Evolutionary conservation across 805 yeast species (phyloP).

Genomic region (Starmerella stellata): DNA sequence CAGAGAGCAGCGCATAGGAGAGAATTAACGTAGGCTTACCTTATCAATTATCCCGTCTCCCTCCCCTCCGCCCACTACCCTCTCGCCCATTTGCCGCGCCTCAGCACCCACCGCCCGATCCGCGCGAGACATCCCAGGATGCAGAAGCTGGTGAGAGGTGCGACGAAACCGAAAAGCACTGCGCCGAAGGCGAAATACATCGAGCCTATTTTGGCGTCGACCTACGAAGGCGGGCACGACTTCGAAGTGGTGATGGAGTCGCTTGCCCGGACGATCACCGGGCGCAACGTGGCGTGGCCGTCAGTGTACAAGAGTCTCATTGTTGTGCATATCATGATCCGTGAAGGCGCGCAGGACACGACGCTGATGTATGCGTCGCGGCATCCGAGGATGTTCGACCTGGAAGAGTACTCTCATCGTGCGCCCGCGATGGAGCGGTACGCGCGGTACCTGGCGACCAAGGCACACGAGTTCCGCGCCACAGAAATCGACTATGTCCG

Average conservation of each 20-base stretch:
- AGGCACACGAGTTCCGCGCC: conserved; percentile 51
- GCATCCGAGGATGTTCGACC: conserved; percentile 35
- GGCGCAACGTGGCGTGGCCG: conserved; percentile 59
- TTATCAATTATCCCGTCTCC: not conserved
- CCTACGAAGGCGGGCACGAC: conserved; percentile 40
- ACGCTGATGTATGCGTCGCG: conserved; percentile 42
- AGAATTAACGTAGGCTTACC: not conserved
- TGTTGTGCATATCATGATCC: conserved; percentile 73
- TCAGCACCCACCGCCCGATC: not conserved
- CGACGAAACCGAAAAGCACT: conserved; percentile 39
- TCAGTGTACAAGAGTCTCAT: conserved; percentile 71
- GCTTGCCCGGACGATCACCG: conserved; percentile 44
- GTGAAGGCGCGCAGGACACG: conserved; percentile 76
- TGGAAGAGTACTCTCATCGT: conserved; percentile 21
- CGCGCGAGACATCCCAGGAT: conserved; percentile 5
- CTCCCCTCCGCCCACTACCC: no score
- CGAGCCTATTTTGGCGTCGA: conserved; percentile 72
- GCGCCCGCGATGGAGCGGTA: conserved; percentile 37
- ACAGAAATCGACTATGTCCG: conserved; percentile 62
- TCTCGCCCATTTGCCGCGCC: not conserved
- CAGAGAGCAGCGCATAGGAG: no score
- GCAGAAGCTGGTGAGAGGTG: conserved; percentile 20
- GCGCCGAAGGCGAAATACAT: conserved; percentile 96
- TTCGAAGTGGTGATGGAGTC: conserved; percentile 53
- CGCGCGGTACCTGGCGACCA: conserved; percentile 46